phyloP scores from a whole-genome alignment of 31 red algal species.

The Pterothamnion heteromorphum region DNA sequence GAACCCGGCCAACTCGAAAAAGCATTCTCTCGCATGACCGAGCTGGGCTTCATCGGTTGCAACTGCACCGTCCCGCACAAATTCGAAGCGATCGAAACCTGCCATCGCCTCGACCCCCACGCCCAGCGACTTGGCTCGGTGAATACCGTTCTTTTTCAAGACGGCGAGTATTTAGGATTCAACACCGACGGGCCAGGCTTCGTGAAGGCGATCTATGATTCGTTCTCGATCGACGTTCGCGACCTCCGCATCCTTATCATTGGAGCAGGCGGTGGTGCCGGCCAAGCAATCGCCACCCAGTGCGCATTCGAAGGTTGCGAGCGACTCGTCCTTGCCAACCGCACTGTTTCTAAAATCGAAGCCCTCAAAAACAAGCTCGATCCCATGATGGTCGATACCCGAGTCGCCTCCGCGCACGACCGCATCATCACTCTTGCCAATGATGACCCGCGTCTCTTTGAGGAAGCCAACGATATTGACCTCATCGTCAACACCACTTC shows the following conservation, averaged over 20 bases:
- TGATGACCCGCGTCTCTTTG: neutral
- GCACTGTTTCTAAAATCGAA: neutral
- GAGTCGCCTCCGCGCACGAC: neutral
- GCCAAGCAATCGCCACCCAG: neutral
- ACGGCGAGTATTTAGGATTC: neutral
- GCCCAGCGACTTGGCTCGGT: neutral
- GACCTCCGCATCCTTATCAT: neutral
- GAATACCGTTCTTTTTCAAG: neutral
- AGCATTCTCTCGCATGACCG: neutral
- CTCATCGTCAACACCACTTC: neutral
- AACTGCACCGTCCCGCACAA: neutral
- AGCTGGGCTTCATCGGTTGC: neutral
- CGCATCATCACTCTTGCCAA: neutral
- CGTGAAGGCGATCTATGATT: neutral
- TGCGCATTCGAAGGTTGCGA: neutral
- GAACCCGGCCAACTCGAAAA: neutral
- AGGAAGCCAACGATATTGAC: neutral
- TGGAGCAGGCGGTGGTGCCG: neutral
- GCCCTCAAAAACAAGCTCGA: neutral
- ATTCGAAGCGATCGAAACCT: neutral
- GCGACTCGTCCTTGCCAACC: neutral
- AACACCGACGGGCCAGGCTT: neutral
- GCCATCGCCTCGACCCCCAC: neutral
- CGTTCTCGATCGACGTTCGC: neutral
- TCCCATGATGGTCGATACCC: no score